These are phyloP conservation scores for Coccomyxa subellipsoidea DNA, from an alignment of 163 green algal genomes.

Conservation along the genomic window DNA sequence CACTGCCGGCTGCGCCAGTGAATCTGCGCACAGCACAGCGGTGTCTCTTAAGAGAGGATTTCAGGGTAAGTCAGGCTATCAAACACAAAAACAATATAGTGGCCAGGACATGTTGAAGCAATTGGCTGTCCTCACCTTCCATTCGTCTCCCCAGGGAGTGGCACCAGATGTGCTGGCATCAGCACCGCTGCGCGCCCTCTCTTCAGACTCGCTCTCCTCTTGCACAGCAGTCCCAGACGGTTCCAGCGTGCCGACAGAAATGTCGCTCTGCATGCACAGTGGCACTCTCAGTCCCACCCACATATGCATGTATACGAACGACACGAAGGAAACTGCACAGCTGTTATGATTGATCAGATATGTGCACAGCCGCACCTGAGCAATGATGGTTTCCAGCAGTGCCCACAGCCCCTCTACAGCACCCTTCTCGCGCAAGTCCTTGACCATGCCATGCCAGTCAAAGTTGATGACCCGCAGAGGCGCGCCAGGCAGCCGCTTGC, in stretches of 20 bases:
- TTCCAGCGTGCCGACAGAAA: conserved; percentile 29
- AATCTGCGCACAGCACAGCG: conserved; percentile 33
- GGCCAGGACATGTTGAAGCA: conserved; percentile 6
- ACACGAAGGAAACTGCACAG: too few relatives aligned
- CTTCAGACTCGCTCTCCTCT: not conserved
- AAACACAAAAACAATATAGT: too few relatives aligned
- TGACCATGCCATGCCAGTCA: conserved; percentile 95
- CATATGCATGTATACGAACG: not conserved
- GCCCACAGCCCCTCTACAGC: conserved; percentile 89
- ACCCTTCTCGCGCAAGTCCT: conserved; percentile 72
- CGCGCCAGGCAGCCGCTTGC: conserved; percentile 13
- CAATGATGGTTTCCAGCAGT: conserved; percentile 41
- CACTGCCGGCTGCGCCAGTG: conserved; percentile 55
- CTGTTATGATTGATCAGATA: too few relatives aligned
- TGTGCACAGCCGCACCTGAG: too few relatives aligned
- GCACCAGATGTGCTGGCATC: not conserved
- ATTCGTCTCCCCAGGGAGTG: not conserved
- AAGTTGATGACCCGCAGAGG: conserved; percentile 57
- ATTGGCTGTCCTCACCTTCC: not conserved
- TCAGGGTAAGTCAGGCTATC: too few relatives aligned
- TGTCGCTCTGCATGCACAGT: conserved; percentile 6
- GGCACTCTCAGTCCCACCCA: conserved; percentile 7
- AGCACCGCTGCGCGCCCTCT: not conserved
- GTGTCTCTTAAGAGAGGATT: conserved; percentile 17
- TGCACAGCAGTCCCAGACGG: not conserved